Evolutionary conservation across 257 asterid species (phyloP).

Genomic region (Solanum tarijense): DNA sequence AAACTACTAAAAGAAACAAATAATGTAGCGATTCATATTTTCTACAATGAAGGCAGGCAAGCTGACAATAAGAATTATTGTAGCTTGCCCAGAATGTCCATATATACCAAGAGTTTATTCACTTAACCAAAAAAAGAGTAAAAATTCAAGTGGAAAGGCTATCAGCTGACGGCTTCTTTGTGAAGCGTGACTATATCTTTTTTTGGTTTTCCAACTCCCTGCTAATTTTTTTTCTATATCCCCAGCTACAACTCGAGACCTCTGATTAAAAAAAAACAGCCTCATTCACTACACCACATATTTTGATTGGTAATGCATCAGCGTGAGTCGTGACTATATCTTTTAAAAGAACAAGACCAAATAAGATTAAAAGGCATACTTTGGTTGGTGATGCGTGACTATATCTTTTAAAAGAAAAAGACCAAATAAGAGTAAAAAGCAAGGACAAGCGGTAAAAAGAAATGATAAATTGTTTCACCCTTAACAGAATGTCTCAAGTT

Average conservation of each 20-base stretch:
- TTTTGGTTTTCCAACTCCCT: neutral
- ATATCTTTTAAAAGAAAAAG: neutral
- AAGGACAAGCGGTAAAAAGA: no score
- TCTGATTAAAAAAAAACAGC: no score
- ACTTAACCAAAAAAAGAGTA: neutral
- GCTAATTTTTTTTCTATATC: no score
- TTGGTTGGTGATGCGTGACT: neutral
- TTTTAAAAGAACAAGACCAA: no score
- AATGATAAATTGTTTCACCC: no score
- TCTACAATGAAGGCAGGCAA: neutral
- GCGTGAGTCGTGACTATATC: no score
- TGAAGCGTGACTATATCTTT: neutral
- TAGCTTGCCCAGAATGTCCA: neutral
- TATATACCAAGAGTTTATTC: neutral
- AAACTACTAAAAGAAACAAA: neutral
- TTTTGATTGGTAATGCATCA: no score
- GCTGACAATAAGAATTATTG: neutral
- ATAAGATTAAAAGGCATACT: no score
- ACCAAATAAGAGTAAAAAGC: no score
- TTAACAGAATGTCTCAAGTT: no score
- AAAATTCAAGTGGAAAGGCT: neutral
- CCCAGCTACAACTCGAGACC: accelerated
- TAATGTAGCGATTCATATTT: neutral
- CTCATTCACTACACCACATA: no score
- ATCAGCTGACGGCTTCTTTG: neutral